A percentile compares a stretch with the other conserved stretches of the same genome.
These are phyloP conservation scores for Ceriops tagal DNA, from an alignment of 345 rosid species.

Conservation along the genomic window DNA sequence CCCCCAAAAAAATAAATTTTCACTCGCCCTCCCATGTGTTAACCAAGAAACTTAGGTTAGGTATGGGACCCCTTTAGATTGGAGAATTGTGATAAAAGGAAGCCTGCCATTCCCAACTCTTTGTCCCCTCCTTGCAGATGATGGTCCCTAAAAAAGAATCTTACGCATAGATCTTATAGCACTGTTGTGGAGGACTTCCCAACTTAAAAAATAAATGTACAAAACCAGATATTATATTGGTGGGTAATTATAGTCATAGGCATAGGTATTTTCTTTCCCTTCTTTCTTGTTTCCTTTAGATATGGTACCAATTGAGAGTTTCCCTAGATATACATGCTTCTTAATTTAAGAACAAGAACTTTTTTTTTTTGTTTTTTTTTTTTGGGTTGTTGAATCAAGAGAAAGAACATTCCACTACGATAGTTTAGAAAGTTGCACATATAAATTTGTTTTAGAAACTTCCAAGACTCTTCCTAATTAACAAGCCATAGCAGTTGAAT, in stretches of 20 bases:
- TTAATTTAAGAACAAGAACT: too few relatives aligned
- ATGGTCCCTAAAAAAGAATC: not conserved
- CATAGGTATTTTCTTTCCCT: too few relatives aligned
- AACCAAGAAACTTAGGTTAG: slow-evolving; percentile 11
- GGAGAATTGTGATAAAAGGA: slow-evolving; percentile 11
- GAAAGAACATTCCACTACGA: too few relatives aligned
- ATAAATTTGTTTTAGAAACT: not conserved
- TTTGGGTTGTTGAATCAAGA: too few relatives aligned
- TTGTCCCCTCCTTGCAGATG: slow-evolving; percentile 12
- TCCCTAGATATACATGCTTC: not conserved
- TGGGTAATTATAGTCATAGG: not conserved
- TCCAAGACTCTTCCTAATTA: not conserved
- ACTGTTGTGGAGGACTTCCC: not conserved
- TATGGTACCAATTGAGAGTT: too few relatives aligned
- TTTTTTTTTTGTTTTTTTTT: too few relatives aligned
- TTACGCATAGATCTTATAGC: not conserved
- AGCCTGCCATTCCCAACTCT: slow-evolving; percentile 9
- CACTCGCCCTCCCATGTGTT: slow-evolving; percentile 13
- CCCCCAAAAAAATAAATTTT: not conserved
- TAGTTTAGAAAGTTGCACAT: not conserved
- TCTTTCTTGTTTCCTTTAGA: too few relatives aligned
- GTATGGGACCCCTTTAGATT: slow-evolving; percentile 21
- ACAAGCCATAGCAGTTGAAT: not conserved
- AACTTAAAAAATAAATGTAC: not conserved
- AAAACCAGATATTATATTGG: not conserved